Evolutionary conservation across 371 early-diverging fungal species (phyloP), one percentile per base, ranked within the genome.

Genomic region (Mortierella sp.): DNA sequence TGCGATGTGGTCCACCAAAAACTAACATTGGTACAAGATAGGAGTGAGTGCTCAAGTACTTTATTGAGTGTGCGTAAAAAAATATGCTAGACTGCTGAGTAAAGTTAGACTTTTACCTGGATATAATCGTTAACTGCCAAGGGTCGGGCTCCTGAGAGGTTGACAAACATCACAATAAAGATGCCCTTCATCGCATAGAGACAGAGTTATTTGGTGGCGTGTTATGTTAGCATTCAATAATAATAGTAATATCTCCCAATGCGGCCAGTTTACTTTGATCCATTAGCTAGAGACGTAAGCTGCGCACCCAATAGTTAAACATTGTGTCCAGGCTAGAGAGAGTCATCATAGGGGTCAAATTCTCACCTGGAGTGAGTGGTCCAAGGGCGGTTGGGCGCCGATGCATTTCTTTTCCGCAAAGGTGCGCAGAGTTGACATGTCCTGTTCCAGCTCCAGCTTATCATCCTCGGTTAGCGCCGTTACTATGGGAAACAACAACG

Each of bases 1-100:
- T 16, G 84, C 84, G 14, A 84, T 28, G 50, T 78, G 79, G 34
- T 84, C 81, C 5, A 84, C 84, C 47, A 84, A 57, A 50, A 84
- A 84, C 84, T 84, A 72, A 26, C 1, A 13, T 26, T 3, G 11
- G 34, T 1, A 14, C 14, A 44, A 47, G 19, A 31, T 57, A 26
- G 28, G 28, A 19, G 70, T 54, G 38, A 38, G 42, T 55, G 24
- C 1, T n/a, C 42, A 1, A 13, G 31, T 44, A 2, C 52, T 65
- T 52, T 76, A 54, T 47, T 76, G 21, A 19, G 28, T 31, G 73
- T 28, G 26, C 58, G 38, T 42, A 26, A 24, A 50, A 14, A 38
- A 44, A 8, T 47, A 8, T 47, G 65, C 50, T 60, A 65, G 48
- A 50, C 31, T 65, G n/a, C 26, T 21, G 50, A 31, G 26, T 11